phyloP scores from a whole-genome alignment of 2,329 filamentous ascomycete species.

The Aspergillus chevalieri region DNA sequence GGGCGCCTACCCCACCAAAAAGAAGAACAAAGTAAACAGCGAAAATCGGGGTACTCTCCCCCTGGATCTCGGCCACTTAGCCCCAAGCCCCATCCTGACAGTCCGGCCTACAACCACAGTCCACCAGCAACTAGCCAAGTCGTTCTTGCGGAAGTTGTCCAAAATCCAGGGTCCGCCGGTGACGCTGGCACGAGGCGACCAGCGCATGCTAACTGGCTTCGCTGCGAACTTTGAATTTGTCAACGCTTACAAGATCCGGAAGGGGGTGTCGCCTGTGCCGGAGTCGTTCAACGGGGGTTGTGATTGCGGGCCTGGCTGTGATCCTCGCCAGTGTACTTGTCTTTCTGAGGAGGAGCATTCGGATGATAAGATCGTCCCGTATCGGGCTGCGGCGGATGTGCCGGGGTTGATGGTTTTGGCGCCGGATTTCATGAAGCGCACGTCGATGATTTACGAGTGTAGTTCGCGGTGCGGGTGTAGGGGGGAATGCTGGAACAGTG shows the following conservation, averaged over 20 bases:
- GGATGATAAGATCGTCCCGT: conserved; percentile 26
- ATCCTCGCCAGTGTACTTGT: conserved; percentile 23
- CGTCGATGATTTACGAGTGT: conserved; percentile 38
- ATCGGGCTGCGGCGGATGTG: conserved; percentile 14
- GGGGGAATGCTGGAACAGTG: conserved; percentile 35
- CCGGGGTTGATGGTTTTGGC: conserved; percentile 19
- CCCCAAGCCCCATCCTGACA: conserved; percentile 5
- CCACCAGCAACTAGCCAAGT: conserved; percentile 7
- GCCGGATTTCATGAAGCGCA: conserved; percentile 25
- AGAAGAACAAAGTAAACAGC: conserved; percentile 9
- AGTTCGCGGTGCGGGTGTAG: conserved; percentile 32
- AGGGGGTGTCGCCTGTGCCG: conserved; percentile 22
- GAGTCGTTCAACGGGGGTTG: conserved; percentile 31
- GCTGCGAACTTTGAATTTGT: conserved; percentile 35
- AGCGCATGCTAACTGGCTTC: conserved; percentile 16
- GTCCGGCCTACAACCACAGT: background rate
- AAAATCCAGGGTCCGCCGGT: conserved; percentile 25
- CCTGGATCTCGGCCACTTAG: conserved; percentile 4
- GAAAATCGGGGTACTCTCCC: conserved; percentile 8
- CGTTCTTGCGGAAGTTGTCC: conserved; percentile 19
- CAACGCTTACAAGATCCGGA: conserved; percentile 29
- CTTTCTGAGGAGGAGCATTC: conserved; percentile 25
- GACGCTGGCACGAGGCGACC: conserved; percentile 12
- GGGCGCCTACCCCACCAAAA: conserved; percentile 14
- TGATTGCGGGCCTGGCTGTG: conserved; percentile 21